Evolutionary conservation across 768 basidiomycete species (phyloP).

Genomic region (Termitomyces sp.): DNA sequence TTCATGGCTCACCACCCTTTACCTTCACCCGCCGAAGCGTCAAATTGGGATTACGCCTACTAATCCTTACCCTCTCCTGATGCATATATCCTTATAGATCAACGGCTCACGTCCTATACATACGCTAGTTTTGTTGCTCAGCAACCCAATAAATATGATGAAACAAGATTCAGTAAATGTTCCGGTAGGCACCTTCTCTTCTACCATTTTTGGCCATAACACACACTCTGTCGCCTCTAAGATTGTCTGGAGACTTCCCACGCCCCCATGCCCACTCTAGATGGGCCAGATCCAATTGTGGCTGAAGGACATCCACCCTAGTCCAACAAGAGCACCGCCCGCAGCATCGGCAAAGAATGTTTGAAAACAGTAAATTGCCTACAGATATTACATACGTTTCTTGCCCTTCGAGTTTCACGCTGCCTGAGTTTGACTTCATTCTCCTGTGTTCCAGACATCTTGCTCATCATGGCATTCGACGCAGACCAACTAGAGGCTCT

Average conservation of each 20-base stretch:
- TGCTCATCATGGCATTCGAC: slow-evolving; percentile 75
- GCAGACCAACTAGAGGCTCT: slow-evolving; percentile 85
- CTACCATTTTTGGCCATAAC: slow-evolving; percentile 82
- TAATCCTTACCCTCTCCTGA: slow-evolving; percentile 21
- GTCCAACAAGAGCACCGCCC: slow-evolving; percentile 24
- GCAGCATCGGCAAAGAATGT: slow-evolving; percentile 42
- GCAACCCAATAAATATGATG: slow-evolving; percentile 33
- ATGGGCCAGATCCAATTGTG: slow-evolving; percentile 33
- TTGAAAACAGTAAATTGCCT: slow-evolving; percentile 64
- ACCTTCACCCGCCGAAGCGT: slow-evolving; percentile 14
- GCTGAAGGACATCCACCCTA: slow-evolving; percentile 52
- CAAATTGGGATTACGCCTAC: slow-evolving; percentile 18
- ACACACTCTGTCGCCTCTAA: slow-evolving; percentile 64
- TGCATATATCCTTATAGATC: slow-evolving; percentile 24
- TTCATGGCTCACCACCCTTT: slow-evolving; percentile 20
- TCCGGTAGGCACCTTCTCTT: slow-evolving; percentile 64
- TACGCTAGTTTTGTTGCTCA: slow-evolving; percentile 34
- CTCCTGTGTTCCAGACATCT: slow-evolving; percentile 52
- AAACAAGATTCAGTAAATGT: slow-evolving; percentile 43
- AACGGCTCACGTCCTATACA: slow-evolving; percentile 34
- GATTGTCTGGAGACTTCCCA: slow-evolving; percentile 47
- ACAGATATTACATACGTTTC: slow-evolving; percentile 75
- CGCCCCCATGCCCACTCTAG: slow-evolving; percentile 23
- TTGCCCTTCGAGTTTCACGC: slow-evolving; percentile 10
- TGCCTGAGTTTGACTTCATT: slow-evolving; percentile 19